phyloP scores from a whole-genome alignment of 805 yeast genomes.

The Yarrowia sp. region DNA sequence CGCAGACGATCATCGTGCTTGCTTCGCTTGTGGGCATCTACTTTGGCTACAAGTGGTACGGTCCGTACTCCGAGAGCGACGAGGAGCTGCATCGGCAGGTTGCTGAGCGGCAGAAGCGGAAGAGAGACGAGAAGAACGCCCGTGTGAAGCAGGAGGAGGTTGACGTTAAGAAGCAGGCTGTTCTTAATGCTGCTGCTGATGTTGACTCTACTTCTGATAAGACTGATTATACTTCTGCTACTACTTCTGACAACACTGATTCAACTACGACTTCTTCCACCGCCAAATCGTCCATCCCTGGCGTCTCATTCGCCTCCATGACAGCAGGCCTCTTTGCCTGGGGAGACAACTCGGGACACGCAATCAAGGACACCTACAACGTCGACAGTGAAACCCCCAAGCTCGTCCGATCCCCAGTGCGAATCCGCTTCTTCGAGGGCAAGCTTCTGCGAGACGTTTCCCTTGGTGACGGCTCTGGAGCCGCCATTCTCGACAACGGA shows the following conservation, averaged over 20 bases:
- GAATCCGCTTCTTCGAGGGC: constrained; percentile 64
- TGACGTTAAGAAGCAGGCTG: no score
- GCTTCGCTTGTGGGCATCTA: neutral
- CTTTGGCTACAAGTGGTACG: constrained; percentile 14
- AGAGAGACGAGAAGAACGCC: no score
- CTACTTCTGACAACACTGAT: no score
- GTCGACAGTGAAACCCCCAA: constrained; percentile 31
- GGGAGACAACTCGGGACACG: constrained; percentile 52
- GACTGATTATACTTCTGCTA: no score
- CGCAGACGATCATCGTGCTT: neutral
- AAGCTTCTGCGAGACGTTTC: constrained; percentile 56
- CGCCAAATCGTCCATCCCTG: neutral
- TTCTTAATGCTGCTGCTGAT: no score
- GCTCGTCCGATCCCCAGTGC: constrained; percentile 52
- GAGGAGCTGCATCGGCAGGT: neutral
- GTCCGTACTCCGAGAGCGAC: neutral
- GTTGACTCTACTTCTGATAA: neutral
- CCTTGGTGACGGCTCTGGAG: constrained; percentile 46
- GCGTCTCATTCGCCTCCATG: constrained; percentile 33
- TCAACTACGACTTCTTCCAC: no score
- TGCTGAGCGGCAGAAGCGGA: neutral
- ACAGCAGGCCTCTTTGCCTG: constrained; percentile 63
- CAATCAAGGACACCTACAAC: constrained; percentile 38
- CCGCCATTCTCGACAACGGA: constrained; percentile 67
- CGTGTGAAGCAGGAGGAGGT: no score